Base-by-base conservation (phyloP, 768 basidiomycete species). In the Boletus speciosus region DNA sequence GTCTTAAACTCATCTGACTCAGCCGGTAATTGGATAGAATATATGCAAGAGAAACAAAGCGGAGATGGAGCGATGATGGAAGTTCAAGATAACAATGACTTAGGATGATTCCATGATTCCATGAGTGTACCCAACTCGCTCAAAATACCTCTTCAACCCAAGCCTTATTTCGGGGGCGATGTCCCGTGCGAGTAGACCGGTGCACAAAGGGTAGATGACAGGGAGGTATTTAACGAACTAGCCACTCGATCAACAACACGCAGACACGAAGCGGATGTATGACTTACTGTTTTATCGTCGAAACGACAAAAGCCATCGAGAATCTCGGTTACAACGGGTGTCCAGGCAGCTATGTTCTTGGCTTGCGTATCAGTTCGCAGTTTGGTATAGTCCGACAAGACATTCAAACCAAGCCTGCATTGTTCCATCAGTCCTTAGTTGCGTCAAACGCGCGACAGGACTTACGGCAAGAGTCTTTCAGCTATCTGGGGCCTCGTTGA, bases 271-370 rank as follows among this genome's bases (percentile, higher is more conserved):
- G n/a, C 5, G 21, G 19, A 11, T 35, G n/a, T 16, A 15, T 36
- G 6, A 74, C 95, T 73, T 65, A 98, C 96, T 36, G 90, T 86
- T 66, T 88, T 93, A 60, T 93, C 87, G 64, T 98, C 94, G 59
- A 98, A 91, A 21, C 81, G 81, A 67, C 85, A 85, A 66, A 93
- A 93, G 7, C 97, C 97, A 54, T 91, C 85, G 9, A 99, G 66
- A 45, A 97, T 90, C 67, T 98, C 95, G 10, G 86, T 87, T n/a
- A 98, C 88, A 31, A 99, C 97, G n/a, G 97, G 97, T 21, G 93
- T 96, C 97, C 97, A 99, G 1, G 97, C 96, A 14, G 85, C 71
- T 54, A 99, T 95, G 67, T 97, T 98, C 73, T 98, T 93, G 48
- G 85, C 84, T 72, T 98, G 96, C 4, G 86, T 93, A 56, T 98